Evolutionary conservation across 768 basidiomycete genomes (phyloP), one percentile per base, ranked within the genome.

Genomic region (Lentinula raphanica): DNA sequence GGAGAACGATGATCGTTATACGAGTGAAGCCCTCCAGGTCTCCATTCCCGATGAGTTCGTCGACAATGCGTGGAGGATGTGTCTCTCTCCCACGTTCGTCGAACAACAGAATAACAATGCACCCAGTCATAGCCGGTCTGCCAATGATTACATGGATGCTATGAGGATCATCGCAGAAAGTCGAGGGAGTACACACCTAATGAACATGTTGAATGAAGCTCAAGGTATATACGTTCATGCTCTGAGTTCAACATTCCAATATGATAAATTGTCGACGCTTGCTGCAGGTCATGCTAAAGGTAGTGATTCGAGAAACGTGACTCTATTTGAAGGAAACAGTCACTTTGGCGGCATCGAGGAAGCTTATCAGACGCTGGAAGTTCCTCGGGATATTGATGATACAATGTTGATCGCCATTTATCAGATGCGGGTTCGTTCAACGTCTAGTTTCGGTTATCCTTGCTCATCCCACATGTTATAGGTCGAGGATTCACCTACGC

Each of bases 401-500:
- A 71, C 76, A n/a, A 88, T 90, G 82, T 67, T 94, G 29, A 76
- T 90, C 62, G 87, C 84, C 5, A 79, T 92, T 8, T 92, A 79
- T 67, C 67, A 74, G 44, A 78, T 94, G 79, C 73, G 91, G 74
- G 91, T 90, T 64, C 65, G 76, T 72, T 21, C 54, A 28, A 11
- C 55, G 19, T 49, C 55, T 21, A 35, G 8, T 19, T 53, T 15
- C 35, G 3, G 25, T n/a, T 31, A 45, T 42, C 35, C 17, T 17
- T 49, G 19, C 38, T 59, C 8, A 61, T 59, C 29, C 46, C 45
- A 54, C 55, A 9, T 13, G 13, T 21, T 49, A n/a, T 56, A 93
- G 91, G 72, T 90, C 23, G 84, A 88, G 28, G 92, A 93, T 66
- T 78, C 82, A 36, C 83, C 90, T 5, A 74, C 73, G 42, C 87